Evolutionary conservation across 768 basidiomycete genomes (phyloP), one percentile per base, ranked within the genome.

Genomic region (Lactarius indigo): DNA sequence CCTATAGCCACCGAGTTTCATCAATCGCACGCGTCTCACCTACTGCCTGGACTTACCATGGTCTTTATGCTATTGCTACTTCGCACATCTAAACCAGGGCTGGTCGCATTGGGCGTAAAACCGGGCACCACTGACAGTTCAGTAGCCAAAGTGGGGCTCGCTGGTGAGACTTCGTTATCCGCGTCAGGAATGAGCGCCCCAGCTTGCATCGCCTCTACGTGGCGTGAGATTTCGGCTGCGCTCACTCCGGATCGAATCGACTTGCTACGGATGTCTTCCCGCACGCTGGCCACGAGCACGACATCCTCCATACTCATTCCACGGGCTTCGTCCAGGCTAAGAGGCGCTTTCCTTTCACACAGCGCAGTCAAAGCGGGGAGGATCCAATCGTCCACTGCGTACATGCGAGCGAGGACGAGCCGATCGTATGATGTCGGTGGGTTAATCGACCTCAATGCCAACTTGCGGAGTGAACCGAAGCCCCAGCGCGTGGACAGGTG

Each of bases 401-500:
- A 59, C 5, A 17, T 37, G 9, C 68, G 68, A 0, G 59, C 64
- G 5, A 69, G 68, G 8, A 59, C 0, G 9, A 69, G 68, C 18
- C 26, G 59, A n/a, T 68, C 64, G 37, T 44, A 17, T 28, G 64
- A n/a, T 0, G 65, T 50, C 26, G 61, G 56, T 3, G 64, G 65
- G 3, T 59, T 10, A 26, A 67, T 61, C 1, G 37, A 35, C 17
- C 18, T 31, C 18, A 69, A 13, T 5, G 65, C 57, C 17, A 59
- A 41, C 61, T 28, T 57, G 69, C 65, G 78, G 70, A 69, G 72
- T 56, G 61, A 68, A 35, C 65, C 74, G 65, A 66, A 75, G 61
- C 61, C 75, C 78, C 35, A 80, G 57, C 18, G 75, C 69, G 73
- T 65, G 4, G 74, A 70, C 35, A 73, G 52, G 33, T 72, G 59